These are phyloP conservation scores for Kwoniella pini DNA, from an alignment of 768 basidiomycete genomes.

Conservation along the genomic window DNA sequence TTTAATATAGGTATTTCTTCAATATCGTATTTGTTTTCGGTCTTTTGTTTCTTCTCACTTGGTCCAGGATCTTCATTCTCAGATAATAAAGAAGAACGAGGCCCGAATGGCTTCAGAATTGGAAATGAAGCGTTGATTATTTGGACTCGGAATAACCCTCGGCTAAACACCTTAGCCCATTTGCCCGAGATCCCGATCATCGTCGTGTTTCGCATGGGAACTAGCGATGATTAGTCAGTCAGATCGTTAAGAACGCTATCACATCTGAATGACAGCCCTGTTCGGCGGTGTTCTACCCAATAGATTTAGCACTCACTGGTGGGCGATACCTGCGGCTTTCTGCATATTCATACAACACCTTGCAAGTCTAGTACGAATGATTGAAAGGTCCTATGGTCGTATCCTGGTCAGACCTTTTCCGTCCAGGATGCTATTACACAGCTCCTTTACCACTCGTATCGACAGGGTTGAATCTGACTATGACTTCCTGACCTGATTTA, in stretches of 20 bases:
- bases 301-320: too few relatives aligned
- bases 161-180: constrained; percentile 3
- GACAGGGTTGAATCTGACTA: neutral
- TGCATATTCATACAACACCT: too few relatives aligned
- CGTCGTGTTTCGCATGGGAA: neutral
- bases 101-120: neutral
- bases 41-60: neutral
- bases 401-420: neutral
- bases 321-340: too few relatives aligned
- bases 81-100: neutral
- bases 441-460: neutral
- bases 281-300: too few relatives aligned
- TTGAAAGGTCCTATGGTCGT: too few relatives aligned
- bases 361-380: too few relatives aligned
- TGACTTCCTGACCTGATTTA: neutral
- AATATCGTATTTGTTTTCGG: neutral
- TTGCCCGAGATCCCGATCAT: neutral
- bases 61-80: neutral
- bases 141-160: constrained; percentile 10
- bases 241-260: too few relatives aligned
- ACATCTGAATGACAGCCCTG: too few relatives aligned
- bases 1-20: constrained; percentile 8
- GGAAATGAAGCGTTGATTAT: constrained; percentile 19
- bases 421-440: neutral
- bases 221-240: neutral